Base-by-base conservation (phyloP, 2,329 filamentous ascomycete genomes). In the Beauveria sp. region DNA sequence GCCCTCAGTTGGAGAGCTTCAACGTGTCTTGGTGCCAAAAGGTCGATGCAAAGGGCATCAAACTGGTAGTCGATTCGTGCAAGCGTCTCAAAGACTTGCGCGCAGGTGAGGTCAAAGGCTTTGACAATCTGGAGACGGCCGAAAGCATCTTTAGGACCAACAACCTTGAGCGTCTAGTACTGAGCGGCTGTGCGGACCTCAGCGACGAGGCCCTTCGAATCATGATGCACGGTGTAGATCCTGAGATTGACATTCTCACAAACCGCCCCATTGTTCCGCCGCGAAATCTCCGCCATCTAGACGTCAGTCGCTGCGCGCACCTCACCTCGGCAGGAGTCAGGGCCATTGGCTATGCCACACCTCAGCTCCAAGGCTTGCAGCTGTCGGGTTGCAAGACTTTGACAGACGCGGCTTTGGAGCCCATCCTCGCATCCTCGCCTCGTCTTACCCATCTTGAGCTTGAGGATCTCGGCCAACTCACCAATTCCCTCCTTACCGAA, bases 11-110 rank as follows among this genome's bases (percentile, higher is more conserved):
- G n/a, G 87, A 96, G 73, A 81, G 84, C 60, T 81, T 98, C 66
- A 96, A 97, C 68, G 84, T 98, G 22, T 96, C 92, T 0, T 98
- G 93, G 91, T 99, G 95, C 76, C 87, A 86, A 66, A 88, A 91
- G 63, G 86, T 97, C 70, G 88, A 95, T 69, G 88, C 90, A 9
- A 79, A 83, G 14, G 93, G 92, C 5, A 77, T 98, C 59, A 85
- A 81, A 65, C 82, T 83, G 57, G 82, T 99, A 2, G 77, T 97
- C 1, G 79, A 88, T 63, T 82, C 82, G 2, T 98, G 95, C 69
- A 79, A 81, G 0, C 86, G 81, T 58, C 77, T 99, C 60, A 88
- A 79, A 59, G 93, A 98, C 67, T 78, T 99, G 34, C 84, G 91
- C 62, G 91, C 89, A 10, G 88, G 90, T 52, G 92, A 96, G 73